A percentile compares a stretch with the other conserved stretches of the same genome.
Conservation (phyloP, 805 yeast species). For the Blastobotrys attinorum region DNA sequence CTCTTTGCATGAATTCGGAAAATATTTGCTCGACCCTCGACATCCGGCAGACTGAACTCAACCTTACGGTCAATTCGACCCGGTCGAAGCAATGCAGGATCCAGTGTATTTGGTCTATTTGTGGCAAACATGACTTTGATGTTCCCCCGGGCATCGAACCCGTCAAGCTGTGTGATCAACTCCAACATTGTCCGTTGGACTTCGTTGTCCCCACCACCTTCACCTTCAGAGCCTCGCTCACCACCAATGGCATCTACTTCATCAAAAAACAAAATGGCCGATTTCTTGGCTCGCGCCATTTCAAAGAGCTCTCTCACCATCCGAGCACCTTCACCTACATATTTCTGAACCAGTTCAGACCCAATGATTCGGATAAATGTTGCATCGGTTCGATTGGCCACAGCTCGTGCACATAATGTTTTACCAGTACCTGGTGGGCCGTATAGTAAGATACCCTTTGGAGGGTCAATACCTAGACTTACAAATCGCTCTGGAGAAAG, state of each 20-base stretch:
- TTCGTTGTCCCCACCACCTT: conserved; percentile 98
- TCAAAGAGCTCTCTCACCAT: conserved; percentile 98
- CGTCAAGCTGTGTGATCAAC: conserved; percentile 94
- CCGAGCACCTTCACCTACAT: conserved; percentile 99
- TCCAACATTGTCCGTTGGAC: conserved; percentile 99
- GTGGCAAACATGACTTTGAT: conserved; percentile 99
- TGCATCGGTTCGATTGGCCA: conserved; percentile 98
- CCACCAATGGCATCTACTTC: conserved; percentile 99
- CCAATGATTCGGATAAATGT: conserved; percentile 98
- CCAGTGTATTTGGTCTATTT: conserved; percentile 94
- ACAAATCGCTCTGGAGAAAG: conserved; percentile 96
- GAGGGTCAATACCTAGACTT: conserved; percentile 96
- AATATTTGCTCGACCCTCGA: conserved; percentile 96
- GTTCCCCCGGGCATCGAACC: conserved; percentile 97
- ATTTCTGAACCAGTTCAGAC: conserved; percentile 94
- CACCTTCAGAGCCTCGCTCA: conserved; percentile 99
- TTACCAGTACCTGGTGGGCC: conserved; percentile 99
- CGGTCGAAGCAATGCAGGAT: conserved; percentile 95
- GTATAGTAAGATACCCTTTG: conserved; percentile 91
- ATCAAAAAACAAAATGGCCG: conserved; percentile 95
- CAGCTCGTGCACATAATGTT: conserved; percentile 97
- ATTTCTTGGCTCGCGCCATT: conserved; percentile 98
- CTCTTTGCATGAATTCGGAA: conserved; percentile 95
- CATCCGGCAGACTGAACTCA: conserved; percentile 91
- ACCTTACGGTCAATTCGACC: conserved; percentile 99